These are phyloP conservation scores for Verticillium alfalfae DNA, from an alignment of 2,329 filamentous ascomycete species.

Conservation along the genomic window DNA sequence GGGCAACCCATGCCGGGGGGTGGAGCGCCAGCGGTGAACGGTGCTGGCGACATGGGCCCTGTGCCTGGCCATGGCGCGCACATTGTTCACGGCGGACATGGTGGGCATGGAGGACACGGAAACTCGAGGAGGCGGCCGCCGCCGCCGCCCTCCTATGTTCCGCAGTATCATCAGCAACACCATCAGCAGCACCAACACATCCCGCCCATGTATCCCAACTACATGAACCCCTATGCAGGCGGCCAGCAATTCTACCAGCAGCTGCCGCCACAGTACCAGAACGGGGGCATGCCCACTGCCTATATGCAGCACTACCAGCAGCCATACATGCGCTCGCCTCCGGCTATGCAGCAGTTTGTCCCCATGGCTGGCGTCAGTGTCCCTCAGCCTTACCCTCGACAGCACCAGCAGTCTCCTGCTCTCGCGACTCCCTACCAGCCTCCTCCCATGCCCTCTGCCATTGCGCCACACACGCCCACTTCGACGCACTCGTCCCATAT, in stretches of 20 bases:
- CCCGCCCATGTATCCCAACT: slow-evolving; percentile 43
- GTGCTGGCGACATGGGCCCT: slow-evolving; percentile 24
- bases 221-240: slow-evolving; percentile 40
- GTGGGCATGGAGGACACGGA: slow-evolving; percentile 23
- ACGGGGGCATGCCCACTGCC: slow-evolving; percentile 34
- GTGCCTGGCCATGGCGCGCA: slow-evolving; percentile 19
- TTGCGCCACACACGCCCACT: slow-evolving; percentile 44
- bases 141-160: slow-evolving; percentile 27
- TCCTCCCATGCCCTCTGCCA: slow-evolving; percentile 35
- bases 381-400: slow-evolving; percentile 40
- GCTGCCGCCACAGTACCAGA: slow-evolving; percentile 54
- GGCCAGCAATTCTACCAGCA: slow-evolving; percentile 40
- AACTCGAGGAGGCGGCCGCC: slow-evolving; percentile 30
- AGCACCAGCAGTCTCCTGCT: slow-evolving; percentile 45
- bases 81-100: slow-evolving; percentile 16
- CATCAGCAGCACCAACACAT: slow-evolving; percentile 15
- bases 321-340: slow-evolving; percentile 41
- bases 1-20: slow-evolving; percentile 57
- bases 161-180: slow-evolving; percentile 20
- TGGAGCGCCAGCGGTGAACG: slow-evolving; percentile 14
- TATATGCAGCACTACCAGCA: slow-evolving; percentile 42
- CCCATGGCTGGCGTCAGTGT: slow-evolving; percentile 43
- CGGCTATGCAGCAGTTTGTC: slow-evolving; percentile 46
- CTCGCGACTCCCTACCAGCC: slow-evolving; percentile 53
- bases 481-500: slow-evolving; percentile 42